Base-by-base conservation (phyloP, 2,329 filamentous ascomycete species). In the Ilyonectria robusta region DNA sequence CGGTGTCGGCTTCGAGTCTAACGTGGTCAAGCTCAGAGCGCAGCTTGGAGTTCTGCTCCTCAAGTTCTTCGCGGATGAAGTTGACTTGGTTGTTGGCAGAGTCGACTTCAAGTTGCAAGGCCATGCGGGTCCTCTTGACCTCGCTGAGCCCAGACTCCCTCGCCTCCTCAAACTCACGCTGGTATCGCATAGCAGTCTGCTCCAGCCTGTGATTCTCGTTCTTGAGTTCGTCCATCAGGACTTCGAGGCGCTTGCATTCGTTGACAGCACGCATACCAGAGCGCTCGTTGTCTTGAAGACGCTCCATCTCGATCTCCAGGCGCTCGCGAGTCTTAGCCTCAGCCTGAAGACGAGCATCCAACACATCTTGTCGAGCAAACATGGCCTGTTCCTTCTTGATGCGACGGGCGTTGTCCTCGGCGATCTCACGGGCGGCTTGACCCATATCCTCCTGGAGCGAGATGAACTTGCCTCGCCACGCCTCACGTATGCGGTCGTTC, bases 391-490 rank as follows among this genome's bases (percentile, higher is more conserved):
- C 93, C 78, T 92, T 92, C 81, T 93, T 92, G 75, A 90, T 89
- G 82, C 93, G 95, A 40, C 88, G 87, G 33, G 92, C 90, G 77
- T 95, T 95, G 77, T 98, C 95, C 74, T 93, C 90, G 23, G 92
- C 91, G 68, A 98, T 90, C 68, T 97, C 92, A 53, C 90, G 89
- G 59, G 93, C 91, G 55, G 94, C 93, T 62, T 86, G 86, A 35
- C 91, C 88, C 92, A 98, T 95, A 73, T 98, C 94, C 70, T 94
- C 89, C 80, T 98, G 95, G 44, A 99, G 85, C 66, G 90, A 90
- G 73, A 95, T 89, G 76, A 98, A 93, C 81, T 96, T 97, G 78
- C 86, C 85, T 72, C 94, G 92, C 88, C 97, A 95, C 67, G 87
- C 90, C 78, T 97, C 94, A 65, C 94, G 92, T 66, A 97, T 88